Base-by-base conservation (phyloP, 2,329 filamentous ascomycete species). In the Beauveria varroae region DNA sequence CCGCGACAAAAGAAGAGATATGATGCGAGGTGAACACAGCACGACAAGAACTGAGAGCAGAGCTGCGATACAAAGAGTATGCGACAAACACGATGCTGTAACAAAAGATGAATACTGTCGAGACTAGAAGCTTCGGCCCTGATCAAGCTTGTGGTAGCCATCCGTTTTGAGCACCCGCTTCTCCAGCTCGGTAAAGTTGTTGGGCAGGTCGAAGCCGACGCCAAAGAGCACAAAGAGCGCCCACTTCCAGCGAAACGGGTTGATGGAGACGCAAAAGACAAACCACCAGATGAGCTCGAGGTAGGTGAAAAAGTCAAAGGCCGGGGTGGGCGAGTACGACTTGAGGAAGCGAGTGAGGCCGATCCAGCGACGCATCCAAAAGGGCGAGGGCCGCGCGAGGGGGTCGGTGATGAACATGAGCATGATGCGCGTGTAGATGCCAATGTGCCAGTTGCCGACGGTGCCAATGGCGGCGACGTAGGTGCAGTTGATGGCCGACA, bases 241-340 rank as follows among this genome's bases (percentile, higher is more conserved):
- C 91, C 91, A 96, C 77, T 96, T 96, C 90, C 91, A 96, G 9
- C 91, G 78, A 73, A 96, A 96, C 0, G 91, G 91, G 69, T 96
- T 96, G 67, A 95, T 81, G 5, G 81, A 76, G 47, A 93, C 85
- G 61, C 88, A 88, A 69, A 95, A 96, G 6, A 85, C 71, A 66
- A 93, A 95, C 91, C 91, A 96, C 79, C 90, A 96, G 5, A 95
- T 70, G 56, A 96, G 76, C 73, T 96, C 91, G 0, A 89, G 81
- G 68, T 96, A 96, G 0, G 91, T 96, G 71, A 96, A 95, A 76
- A 96, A 96, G 71, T 96, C 90, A 68, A 96, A 93, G 0, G 90
- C 90, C 0, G 84, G 86, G 0, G 85, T 90, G 0, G 91, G 90
- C 2, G 88, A 85, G 12, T 80, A 79, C 2, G 74, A 73, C 74